A percentile compares a stretch with the other conserved stretches of the same genome.
Conservation (phyloP, 495 filamentous ascomycete species). For the Xylaria sp. region DNA sequence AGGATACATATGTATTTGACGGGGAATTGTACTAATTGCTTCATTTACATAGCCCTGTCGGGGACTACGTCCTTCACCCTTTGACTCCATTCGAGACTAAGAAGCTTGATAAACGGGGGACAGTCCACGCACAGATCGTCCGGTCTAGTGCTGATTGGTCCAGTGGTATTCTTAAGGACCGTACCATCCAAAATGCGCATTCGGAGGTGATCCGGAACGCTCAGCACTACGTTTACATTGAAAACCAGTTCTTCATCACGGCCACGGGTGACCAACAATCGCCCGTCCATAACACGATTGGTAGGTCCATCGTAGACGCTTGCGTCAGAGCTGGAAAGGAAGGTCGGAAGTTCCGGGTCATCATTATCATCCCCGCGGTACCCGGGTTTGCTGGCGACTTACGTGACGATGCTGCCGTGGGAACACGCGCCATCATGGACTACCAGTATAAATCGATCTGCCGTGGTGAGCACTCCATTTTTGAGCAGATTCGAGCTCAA, state of each 20-base stretch:
- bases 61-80: slow-evolving; percentile 85
- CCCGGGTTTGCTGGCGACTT: slow-evolving; percentile 95
- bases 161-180: slow-evolving; percentile 88
- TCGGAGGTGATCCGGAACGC: slow-evolving; percentile 82
- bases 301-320: slow-evolving; percentile 87
- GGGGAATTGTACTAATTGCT: background rate
- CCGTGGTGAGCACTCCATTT: slow-evolving; percentile 89
- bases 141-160: slow-evolving; percentile 93
- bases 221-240: slow-evolving; percentile 92
- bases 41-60: slow-evolving; percentile 62
- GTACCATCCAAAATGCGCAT: slow-evolving; percentile 93
- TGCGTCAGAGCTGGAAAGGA: slow-evolving; percentile 82
- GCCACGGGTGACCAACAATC: slow-evolving; percentile 86
- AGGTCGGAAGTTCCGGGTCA: slow-evolving; percentile 87
- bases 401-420: slow-evolving; percentile 77
- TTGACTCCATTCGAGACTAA: slow-evolving; percentile 64
- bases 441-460: slow-evolving; percentile 97
- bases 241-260: slow-evolving; percentile 98
- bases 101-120: slow-evolving; percentile 62
- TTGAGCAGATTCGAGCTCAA: slow-evolving; percentile 74
- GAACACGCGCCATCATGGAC: slow-evolving; percentile 95
- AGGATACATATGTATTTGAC: background rate
- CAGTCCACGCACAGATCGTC: slow-evolving; percentile 81
- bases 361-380: slow-evolving; percentile 87
- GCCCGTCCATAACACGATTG: slow-evolving; percentile 87